Conservation (phyloP, 2,329 filamentous ascomycete genomes). For the Penicillium sp. region DNA sequence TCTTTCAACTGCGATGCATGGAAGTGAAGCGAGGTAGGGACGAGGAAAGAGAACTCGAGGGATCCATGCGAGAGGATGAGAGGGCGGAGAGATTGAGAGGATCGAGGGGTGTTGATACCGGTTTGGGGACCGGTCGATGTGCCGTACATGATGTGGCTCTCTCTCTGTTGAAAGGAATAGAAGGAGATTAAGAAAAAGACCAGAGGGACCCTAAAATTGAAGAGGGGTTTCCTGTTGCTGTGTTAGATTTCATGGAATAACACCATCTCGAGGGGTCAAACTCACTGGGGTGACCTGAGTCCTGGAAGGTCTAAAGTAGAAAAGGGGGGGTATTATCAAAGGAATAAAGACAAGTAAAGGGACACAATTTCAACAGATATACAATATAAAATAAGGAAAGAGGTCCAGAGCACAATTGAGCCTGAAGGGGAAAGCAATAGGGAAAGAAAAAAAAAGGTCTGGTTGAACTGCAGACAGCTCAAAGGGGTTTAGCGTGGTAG, state of each 20-base stretch:
- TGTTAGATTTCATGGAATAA: not conserved
- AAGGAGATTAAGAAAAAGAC: not conserved
- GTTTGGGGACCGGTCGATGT: constrained; percentile 79
- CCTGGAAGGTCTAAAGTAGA: not conserved
- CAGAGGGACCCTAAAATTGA: constrained; percentile 2
- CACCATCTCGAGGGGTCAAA: not conserved
- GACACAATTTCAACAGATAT: constrained; percentile 7
- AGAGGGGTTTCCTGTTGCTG: not conserved
- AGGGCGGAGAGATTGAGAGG: constrained; percentile 85
- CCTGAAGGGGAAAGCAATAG: constrained; percentile 6
- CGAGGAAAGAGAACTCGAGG: constrained; percentile 92
- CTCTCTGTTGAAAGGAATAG: constrained; percentile 1
- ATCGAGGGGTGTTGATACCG: constrained; percentile 94
- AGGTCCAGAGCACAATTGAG: constrained; percentile 9
- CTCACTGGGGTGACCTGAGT: not conserved
- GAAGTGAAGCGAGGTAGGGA: constrained; percentile 93
- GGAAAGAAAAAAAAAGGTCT: constrained; percentile 17
- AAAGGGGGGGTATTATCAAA: constrained; percentile 6
- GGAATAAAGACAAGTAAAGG: constrained; percentile 8
- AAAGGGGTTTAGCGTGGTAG: constrained; percentile 31
- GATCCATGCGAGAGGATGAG: constrained; percentile 88
- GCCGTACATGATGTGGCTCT: constrained; percentile 71
- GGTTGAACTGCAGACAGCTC: constrained; percentile 31
- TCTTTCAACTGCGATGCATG: constrained; percentile 94
- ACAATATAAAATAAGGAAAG: constrained; percentile 9